These are phyloP conservation scores for Elsinoe perseae DNA, from an alignment of 2,329 filamentous ascomycete genomes.

Conservation along the genomic window DNA sequence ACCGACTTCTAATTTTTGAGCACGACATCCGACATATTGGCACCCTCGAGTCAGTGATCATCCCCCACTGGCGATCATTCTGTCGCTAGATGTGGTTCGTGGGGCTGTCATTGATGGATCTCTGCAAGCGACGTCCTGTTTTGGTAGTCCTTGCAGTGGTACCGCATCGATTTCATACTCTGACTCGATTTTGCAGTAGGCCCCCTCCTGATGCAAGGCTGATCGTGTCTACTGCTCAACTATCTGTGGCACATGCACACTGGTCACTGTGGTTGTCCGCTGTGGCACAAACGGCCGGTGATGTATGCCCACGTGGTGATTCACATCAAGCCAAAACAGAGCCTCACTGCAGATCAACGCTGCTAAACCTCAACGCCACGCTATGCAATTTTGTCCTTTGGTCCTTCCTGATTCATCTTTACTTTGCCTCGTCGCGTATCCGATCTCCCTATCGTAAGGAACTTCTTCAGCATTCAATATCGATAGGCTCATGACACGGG, in stretches of 20 bases:
- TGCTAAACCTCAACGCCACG: not conserved
- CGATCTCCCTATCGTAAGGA: not conserved
- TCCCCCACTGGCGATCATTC: not conserved
- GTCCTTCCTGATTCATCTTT: constrained; percentile 3
- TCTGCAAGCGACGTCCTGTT: not conserved
- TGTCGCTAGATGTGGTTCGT: not conserved
- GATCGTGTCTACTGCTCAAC: too few relatives aligned
- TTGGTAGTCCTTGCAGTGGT: not conserved
- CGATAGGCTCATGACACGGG: not conserved
- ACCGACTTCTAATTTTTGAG: not conserved
- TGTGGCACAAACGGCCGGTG: not conserved
- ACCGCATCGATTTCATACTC: not conserved
- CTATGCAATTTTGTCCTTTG: not conserved
- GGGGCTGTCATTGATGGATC: not conserved
- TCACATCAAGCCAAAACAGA: not conserved
- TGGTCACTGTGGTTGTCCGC: not conserved
- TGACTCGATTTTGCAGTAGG: too few relatives aligned
- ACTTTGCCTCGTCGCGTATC: not conserved
- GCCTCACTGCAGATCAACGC: constrained; percentile 9
- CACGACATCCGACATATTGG: constrained; percentile 1
- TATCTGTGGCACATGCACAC: too few relatives aligned
- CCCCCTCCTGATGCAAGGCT: too few relatives aligned
- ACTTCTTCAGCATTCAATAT: not conserved
- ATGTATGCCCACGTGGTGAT: constrained; percentile 1
- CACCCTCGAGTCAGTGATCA: not conserved